These are phyloP conservation scores for Begonia masoniana DNA, from an alignment of 306 rosid species.

Conservation along the genomic window DNA sequence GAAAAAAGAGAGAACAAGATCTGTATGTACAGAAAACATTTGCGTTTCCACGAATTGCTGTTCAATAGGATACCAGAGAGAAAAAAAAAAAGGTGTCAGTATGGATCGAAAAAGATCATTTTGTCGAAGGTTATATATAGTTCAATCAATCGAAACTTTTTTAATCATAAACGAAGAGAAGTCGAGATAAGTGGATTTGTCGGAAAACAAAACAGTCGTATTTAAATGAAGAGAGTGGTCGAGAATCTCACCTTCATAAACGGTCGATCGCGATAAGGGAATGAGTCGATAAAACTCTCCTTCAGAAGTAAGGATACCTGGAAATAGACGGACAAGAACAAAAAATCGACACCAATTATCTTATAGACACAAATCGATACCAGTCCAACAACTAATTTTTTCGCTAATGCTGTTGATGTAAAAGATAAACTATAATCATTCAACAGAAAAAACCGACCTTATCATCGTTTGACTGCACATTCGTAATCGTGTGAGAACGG, in stretches of 20 bases:
- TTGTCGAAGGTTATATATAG: not conserved
- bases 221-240: constrained; percentile 1
- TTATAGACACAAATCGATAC: not conserved
- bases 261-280: constrained; percentile 71
- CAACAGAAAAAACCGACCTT: constrained; percentile 32
- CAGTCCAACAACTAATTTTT: too few species aligned
- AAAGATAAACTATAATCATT: too few species aligned
- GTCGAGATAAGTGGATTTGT: too few species aligned
- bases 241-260: constrained; percentile 78
- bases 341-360: constrained; percentile 18
- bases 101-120: not conserved
- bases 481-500: constrained; percentile 93
- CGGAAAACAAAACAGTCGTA: not conserved
- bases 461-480: constrained; percentile 93
- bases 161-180: not conserved
- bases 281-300: constrained; percentile 96
- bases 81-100: not conserved
- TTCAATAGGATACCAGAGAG: constrained; percentile 13
- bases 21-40: constrained; percentile 86
- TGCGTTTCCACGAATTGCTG: constrained; percentile 94
- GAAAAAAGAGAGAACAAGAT: constrained; percentile 88
- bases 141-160: too few species aligned
- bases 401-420: too few species aligned
- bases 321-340: constrained; percentile 8
- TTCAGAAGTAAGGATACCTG: constrained; percentile 95